phyloP scores from a whole-genome alignment of 306 rosid genomes.

The Vigna nakashimae region DNA sequence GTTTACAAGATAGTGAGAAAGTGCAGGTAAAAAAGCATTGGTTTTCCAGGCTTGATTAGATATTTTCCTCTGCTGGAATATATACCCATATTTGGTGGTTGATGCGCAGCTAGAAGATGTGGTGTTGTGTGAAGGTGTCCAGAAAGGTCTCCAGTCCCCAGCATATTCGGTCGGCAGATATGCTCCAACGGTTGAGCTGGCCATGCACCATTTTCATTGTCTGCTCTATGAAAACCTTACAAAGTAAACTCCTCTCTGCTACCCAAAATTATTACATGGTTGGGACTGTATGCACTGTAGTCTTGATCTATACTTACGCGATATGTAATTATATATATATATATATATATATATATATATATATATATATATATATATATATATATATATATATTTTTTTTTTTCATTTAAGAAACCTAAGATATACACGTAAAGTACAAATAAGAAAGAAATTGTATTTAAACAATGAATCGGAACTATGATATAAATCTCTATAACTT shows the following conservation, averaged over 20 bases:
- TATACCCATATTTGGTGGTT: constrained; percentile 31
- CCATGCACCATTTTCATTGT: constrained; percentile 92
- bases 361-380: too few species aligned
- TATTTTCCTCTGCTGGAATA: not conserved
- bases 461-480: constrained; percentile 6
- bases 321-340: not conserved
- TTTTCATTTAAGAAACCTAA: too few species aligned
- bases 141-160: constrained; percentile 84
- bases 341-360: too few species aligned
- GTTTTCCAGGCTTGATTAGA: not conserved
- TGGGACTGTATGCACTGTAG: not conserved
- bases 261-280: not conserved
- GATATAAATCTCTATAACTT: constrained; percentile 3
- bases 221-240: constrained; percentile 61
- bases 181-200: constrained; percentile 82
- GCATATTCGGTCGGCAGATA: constrained; percentile 77
- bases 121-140: constrained; percentile 81
- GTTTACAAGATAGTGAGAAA: constrained; percentile 80
- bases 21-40: constrained; percentile 70
- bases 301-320: not conserved
- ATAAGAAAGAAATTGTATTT: not conserved
- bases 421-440: too few species aligned
- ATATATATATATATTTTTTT: too few species aligned
- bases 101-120: constrained; percentile 75
- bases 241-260: constrained; percentile 28